These are phyloP conservation scores for Crataegus laevigata DNA, from an alignment of 306 rosid genomes.

Conservation along the genomic window DNA sequence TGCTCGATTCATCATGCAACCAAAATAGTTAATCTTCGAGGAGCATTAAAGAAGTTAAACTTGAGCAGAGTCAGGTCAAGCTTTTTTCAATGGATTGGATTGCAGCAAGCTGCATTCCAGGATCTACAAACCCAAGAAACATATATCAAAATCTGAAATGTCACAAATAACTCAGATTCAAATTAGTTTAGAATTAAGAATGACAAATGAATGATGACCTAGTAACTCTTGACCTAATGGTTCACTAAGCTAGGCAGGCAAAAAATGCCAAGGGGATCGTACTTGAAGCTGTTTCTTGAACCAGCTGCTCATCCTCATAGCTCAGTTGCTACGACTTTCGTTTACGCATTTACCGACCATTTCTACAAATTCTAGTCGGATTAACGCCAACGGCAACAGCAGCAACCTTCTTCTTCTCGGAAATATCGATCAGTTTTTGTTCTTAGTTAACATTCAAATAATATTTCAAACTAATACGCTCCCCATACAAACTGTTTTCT, in stretches of 20 bases:
- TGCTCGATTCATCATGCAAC: no score
- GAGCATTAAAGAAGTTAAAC: background rate
- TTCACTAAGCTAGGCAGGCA: background rate
- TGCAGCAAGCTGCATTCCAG: background rate
- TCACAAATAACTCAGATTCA: constrained; percentile 8
- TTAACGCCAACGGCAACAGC: background rate
- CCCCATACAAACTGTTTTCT: background rate
- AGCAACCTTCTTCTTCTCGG: background rate
- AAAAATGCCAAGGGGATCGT: no score
- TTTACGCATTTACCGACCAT: no score
- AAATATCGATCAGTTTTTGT: background rate
- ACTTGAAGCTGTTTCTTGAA: background rate
- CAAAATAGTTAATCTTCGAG: background rate
- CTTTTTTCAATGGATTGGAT: constrained; percentile 10
- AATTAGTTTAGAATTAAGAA: background rate
- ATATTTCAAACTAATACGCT: background rate
- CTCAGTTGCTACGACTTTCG: background rate
- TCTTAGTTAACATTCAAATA: background rate
- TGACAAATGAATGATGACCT: background rate
- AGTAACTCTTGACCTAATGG: background rate
- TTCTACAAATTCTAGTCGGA: background rate
- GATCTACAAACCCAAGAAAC: constrained; percentile 15
- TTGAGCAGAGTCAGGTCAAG: background rate
- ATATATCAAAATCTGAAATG: constrained; percentile 4
- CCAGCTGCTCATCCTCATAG: background rate